Conservation (phyloP, 495 filamentous ascomycete genomes). For the Podospora comata region DNA sequence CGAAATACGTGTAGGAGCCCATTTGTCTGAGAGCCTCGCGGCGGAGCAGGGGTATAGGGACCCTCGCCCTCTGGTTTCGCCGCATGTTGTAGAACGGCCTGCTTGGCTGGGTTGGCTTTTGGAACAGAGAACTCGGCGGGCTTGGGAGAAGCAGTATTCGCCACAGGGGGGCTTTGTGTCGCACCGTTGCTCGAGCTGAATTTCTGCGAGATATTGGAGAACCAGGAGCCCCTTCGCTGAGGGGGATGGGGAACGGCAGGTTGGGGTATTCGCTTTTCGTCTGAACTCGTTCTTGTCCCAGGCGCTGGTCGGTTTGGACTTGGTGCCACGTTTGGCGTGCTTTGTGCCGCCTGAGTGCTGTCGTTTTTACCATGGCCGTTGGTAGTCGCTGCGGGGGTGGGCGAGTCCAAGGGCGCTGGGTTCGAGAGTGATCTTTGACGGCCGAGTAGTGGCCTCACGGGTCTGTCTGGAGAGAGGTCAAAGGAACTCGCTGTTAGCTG, state of each 20-base stretch:
- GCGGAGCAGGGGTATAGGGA: constrained; percentile 65
- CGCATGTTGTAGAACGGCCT: constrained; percentile 52
- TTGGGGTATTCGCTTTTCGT: constrained; percentile 34
- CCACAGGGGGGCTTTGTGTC: constrained; percentile 43
- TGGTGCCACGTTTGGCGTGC: constrained; percentile 27
- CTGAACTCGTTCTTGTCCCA: constrained; percentile 26
- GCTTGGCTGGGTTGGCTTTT: constrained; percentile 49
- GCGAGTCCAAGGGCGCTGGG: constrained; percentile 18
- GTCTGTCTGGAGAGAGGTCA: constrained; percentile 23
- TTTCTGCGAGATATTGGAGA: constrained; percentile 87
- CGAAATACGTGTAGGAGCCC: constrained; percentile 81
- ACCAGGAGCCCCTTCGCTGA: constrained; percentile 76
- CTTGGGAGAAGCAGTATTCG: constrained; percentile 45
- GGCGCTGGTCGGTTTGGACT: constrained; percentile 24
- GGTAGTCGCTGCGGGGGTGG: constrained; percentile 9
- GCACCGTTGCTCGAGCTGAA: constrained; percentile 63
- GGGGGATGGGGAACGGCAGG: constrained; percentile 24
- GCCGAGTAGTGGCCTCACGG: constrained; percentile 18
- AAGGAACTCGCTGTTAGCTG: not conserved
- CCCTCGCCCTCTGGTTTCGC: constrained; percentile 49
- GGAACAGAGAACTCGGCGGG: constrained; percentile 56
- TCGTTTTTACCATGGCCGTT: not conserved
- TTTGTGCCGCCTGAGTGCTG: not conserved
- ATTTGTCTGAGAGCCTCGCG: constrained; percentile 55
- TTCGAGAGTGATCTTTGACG: constrained; percentile 27